Evolutionary conservation across 2,329 filamentous ascomycete genomes (phyloP).

Genomic region (Diplodia seriata): DNA sequence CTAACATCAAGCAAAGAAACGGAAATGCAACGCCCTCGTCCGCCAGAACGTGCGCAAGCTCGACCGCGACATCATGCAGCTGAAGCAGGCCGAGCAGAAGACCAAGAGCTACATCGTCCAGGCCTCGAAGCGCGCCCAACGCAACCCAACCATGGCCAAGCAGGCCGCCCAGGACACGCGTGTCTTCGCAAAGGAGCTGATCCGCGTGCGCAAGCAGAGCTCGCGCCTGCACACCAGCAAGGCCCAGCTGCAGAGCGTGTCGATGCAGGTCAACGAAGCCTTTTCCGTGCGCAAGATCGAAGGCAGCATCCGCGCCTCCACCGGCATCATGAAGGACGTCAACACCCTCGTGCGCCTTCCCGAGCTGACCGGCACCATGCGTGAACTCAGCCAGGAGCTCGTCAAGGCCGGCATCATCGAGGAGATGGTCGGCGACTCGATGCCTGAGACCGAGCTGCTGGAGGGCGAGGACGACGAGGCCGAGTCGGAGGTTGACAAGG

Average conservation of each 20-base stretch:
- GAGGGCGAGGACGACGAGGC: slow-evolving; percentile 78
- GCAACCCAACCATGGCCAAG: slow-evolving; percentile 77
- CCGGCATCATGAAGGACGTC: slow-evolving; percentile 96
- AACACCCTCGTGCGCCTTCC: slow-evolving; percentile 85
- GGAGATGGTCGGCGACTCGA: slow-evolving; percentile 89
- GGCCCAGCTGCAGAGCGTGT: slow-evolving; percentile 88
- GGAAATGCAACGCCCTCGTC: slow-evolving; percentile 93
- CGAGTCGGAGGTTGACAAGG: slow-evolving; percentile 81
- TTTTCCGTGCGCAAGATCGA: slow-evolving; percentile 97
- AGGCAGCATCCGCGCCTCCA: slow-evolving; percentile 83
- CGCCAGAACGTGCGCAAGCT: slow-evolving; percentile 90
- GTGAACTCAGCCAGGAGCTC: slow-evolving; percentile 82
- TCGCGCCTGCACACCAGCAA: slow-evolving; percentile 82
- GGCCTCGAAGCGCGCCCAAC: slow-evolving; percentile 80
- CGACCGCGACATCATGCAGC: slow-evolving; percentile 85
- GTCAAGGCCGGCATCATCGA: slow-evolving; percentile 97
- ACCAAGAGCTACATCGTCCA: slow-evolving; percentile 84
- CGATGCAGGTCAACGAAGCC: slow-evolving; percentile 97
- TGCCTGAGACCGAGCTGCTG: slow-evolving; percentile 73
- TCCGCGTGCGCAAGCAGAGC: slow-evolving; percentile 79
- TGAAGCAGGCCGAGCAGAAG: slow-evolving; percentile 74
- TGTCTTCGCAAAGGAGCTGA: slow-evolving; percentile 85
- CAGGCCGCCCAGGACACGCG: slow-evolving; percentile 85
- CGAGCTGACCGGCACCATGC: slow-evolving; percentile 87
- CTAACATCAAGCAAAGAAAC: slow-evolving; percentile 66